Conservation (phyloP, 106 monocot species). For the Dendrobium catenatum region DNA sequence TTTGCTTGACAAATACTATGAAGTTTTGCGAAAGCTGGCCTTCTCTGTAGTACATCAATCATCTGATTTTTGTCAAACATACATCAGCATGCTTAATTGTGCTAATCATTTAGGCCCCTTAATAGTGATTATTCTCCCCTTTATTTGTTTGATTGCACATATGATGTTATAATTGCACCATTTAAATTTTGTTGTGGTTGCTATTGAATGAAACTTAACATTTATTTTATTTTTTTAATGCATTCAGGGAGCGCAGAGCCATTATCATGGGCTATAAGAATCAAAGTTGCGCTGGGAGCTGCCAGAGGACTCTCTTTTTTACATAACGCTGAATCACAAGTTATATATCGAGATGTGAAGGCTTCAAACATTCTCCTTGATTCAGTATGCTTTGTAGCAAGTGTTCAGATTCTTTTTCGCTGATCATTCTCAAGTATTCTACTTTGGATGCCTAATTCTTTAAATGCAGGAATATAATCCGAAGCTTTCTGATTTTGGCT, state of each 20-base stretch:
- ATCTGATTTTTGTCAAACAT: too few relatives aligned
- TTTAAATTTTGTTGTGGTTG: neutral
- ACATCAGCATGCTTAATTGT: too few relatives aligned
- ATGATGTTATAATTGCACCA: neutral
- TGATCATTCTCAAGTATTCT: neutral
- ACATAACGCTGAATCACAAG: constrained; percentile 73
- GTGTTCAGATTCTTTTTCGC: neutral
- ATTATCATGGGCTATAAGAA: constrained; percentile 67
- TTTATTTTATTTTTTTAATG: constrained; percentile 3
- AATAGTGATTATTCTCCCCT: neutral
- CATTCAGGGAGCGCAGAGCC: constrained; percentile 53
- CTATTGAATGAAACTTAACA: neutral
- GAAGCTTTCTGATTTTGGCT: constrained; percentile 89
- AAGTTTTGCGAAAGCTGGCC: too few relatives aligned
- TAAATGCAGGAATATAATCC: constrained; percentile 55
- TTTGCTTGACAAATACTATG: too few relatives aligned
- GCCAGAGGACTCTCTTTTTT: constrained; percentile 81
- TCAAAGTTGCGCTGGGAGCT: constrained; percentile 79
- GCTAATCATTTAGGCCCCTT: neutral
- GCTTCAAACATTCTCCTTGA: constrained; percentile 94
- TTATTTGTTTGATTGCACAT: neutral
- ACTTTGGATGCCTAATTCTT: neutral
- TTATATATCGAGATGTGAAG: constrained; percentile 94
- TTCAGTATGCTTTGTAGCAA: constrained; percentile 29
- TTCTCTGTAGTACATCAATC: too few relatives aligned